A percentile compares a stretch with the other conserved stretches of the same genome.
Evolutionary conservation across 345 rosid species (phyloP).

Genomic region (Camelina sativa): DNA sequence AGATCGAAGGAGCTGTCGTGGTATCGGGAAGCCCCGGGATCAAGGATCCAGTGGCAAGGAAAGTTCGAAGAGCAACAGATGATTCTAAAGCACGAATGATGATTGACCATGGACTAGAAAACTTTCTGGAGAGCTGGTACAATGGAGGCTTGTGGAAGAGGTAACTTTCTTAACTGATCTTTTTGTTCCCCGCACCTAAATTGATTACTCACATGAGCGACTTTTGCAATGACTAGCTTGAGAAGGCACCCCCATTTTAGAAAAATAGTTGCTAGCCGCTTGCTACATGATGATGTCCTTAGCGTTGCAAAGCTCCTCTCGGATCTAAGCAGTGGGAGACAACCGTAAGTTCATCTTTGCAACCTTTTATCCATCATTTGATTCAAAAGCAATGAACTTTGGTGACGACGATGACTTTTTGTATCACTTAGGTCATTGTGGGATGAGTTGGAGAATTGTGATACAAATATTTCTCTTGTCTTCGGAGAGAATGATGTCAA

Average conservation of each 20-base stretch:
- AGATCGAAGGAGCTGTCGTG: constrained; percentile 78
- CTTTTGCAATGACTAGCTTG: constrained; percentile 56
- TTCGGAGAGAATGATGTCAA: constrained; percentile 75
- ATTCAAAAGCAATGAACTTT: background rate
- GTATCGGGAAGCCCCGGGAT: constrained; percentile 93
- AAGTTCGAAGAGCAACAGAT: constrained; percentile 73
- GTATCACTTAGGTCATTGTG: constrained; percentile 94
- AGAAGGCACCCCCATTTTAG: constrained; percentile 74
- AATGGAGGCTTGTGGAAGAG: constrained; percentile 79
- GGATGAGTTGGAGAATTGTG: constrained; percentile 72
- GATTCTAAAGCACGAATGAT: constrained; percentile 64
- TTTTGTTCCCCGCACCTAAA: constrained; percentile 6
- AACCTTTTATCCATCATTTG: background rate
- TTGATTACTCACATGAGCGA: constrained; percentile 15
- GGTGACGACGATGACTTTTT: no score
- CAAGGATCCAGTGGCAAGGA: constrained; percentile 57
- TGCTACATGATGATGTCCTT: constrained; percentile 56
- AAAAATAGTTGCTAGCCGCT: constrained; percentile 59
- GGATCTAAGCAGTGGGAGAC: constrained; percentile 80
- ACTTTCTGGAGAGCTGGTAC: constrained; percentile 75
- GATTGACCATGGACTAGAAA: constrained; percentile 60
- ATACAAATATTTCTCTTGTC: constrained; percentile 58
- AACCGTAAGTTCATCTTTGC: constrained; percentile 62
- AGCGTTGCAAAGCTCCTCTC: constrained; percentile 75
- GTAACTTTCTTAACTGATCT: constrained; percentile 45